Evolutionary conservation across 225 moss, liverwort and hornwort species (phyloP).

Genomic region (Physcomitrellopsis africana): DNA sequence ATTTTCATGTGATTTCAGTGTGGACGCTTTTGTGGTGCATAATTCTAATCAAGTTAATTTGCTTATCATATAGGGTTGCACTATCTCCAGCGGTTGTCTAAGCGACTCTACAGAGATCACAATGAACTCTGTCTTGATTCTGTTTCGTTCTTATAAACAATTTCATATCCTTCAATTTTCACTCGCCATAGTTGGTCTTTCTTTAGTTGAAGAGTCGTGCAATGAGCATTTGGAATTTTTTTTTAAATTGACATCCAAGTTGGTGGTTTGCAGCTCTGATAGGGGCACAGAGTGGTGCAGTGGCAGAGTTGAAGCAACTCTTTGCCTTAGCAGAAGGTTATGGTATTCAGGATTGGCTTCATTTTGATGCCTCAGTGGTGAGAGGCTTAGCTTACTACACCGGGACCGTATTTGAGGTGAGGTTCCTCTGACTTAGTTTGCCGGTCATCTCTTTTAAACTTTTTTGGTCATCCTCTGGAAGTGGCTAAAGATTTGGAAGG

Average conservation of each 20-base stretch:
- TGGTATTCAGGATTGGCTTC: conserved; percentile 80
- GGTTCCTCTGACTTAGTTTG: conserved; percentile 14
- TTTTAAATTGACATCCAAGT: no score
- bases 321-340: conserved; percentile 80
- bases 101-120: neutral
- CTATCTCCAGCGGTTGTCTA: neutral
- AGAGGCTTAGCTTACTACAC: conserved; percentile 96
- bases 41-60: conserved; percentile 7
- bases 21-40: neutral
- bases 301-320: conserved; percentile 77
- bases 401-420: conserved; percentile 96
- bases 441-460: neutral
- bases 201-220: no score
- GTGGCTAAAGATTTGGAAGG: neutral
- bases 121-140: neutral
- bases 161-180: neutral
- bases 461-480: neutral
- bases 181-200: no score
- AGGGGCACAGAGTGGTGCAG: conserved; percentile 79
- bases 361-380: conserved; percentile 92
- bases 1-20: conserved; percentile 6
- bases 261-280: conserved; percentile 59
- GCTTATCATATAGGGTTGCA: conserved; percentile 5
- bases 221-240: no score
- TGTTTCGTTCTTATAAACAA: neutral